Evolutionary conservation across 176 grass and related monocot species (phyloP).

Genomic region (Aegilops tauschii): DNA sequence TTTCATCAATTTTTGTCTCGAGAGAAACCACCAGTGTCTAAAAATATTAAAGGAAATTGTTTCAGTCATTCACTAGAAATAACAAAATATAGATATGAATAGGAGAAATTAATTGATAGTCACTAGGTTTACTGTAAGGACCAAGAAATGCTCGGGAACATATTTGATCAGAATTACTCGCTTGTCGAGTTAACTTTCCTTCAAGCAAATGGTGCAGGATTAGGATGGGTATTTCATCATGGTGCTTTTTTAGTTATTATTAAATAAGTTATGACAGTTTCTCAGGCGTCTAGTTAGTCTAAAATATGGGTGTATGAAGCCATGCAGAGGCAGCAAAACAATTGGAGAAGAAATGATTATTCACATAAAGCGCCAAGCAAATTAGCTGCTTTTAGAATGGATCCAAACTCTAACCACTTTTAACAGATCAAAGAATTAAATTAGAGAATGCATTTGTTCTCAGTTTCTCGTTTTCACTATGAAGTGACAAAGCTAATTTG

Average conservation of each 20-base stretch:
- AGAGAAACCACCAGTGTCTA: conserved; percentile 77
- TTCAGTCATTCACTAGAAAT: conserved; percentile 9
- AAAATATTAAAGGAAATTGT: conserved; percentile 28
- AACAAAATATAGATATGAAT: neutral
- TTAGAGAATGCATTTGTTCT: neutral
- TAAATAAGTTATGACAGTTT: conserved; percentile 9
- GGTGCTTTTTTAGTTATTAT: neutral
- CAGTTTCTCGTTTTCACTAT: neutral
- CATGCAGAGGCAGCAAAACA: conserved; percentile 10
- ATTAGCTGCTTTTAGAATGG: neutral
- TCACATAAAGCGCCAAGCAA: neutral
- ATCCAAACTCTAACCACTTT: conserved; percentile 20
- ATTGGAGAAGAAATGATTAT: neutral
- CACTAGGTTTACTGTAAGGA: conserved; percentile 11
- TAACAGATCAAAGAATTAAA: neutral
- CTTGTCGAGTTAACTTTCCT: conserved; percentile 13
- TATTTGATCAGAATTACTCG: neutral
- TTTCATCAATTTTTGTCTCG: conserved; percentile 82
- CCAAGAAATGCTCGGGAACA: neutral
- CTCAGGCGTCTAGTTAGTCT: neutral
- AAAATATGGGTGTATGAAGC: conserved; percentile 11
- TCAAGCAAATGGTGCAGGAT: neutral
- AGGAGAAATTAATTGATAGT: conserved; percentile 18
- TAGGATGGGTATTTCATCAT: conserved; percentile 22
- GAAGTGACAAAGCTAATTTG: conserved; percentile 19